phyloP scores from a whole-genome alignment of 2,329 filamentous ascomycete species.

The Myriangium duriaei region DNA sequence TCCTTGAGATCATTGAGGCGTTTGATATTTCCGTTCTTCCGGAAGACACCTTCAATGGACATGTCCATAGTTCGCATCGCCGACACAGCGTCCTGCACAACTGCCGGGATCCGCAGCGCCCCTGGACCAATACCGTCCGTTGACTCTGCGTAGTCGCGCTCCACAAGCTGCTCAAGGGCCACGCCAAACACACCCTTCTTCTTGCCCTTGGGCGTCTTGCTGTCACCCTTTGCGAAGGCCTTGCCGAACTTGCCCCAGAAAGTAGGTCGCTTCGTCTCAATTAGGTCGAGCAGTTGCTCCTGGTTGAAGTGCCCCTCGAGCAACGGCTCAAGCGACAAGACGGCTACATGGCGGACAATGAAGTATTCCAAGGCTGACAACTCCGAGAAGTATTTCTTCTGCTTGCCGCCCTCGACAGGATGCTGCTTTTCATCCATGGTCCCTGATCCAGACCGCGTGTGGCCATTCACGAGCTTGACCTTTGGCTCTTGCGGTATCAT shows the following conservation, averaged over 20 bases:
- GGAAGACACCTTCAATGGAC: slow-evolving; percentile 95
- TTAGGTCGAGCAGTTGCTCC: slow-evolving; percentile 82
- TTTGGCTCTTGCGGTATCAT: slow-evolving; percentile 53
- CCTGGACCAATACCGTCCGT: slow-evolving; percentile 92
- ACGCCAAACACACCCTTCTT: slow-evolving; percentile 94
- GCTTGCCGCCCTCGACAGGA: slow-evolving; percentile 27
- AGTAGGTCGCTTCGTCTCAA: slow-evolving; percentile 83
- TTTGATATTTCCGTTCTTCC: slow-evolving; percentile 98
- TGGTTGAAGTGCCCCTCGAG: slow-evolving; percentile 84
- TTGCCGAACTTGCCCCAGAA: slow-evolving; percentile 99
- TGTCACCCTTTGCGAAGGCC: slow-evolving; percentile 47
- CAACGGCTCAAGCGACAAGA: slow-evolving; percentile 87
- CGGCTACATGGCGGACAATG: slow-evolving; percentile 88
- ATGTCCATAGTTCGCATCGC: slow-evolving; percentile 99
- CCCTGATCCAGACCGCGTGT: slow-evolving; percentile 54
- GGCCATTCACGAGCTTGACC: slow-evolving; percentile 55
- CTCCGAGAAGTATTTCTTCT: slow-evolving; percentile 88
- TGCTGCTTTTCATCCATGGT: slow-evolving; percentile 36
- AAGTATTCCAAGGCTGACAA: slow-evolving; percentile 93
- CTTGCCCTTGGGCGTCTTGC: slow-evolving; percentile 66
- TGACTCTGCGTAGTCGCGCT: slow-evolving; percentile 91
- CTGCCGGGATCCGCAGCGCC: slow-evolving; percentile 76
- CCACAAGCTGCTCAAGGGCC: slow-evolving; percentile 73
- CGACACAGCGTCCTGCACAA: slow-evolving; percentile 87
- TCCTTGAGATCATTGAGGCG: slow-evolving; percentile 78